Evolutionary conservation across 441 rosid genomes (phyloP).

Genomic region (Biscutella auriculata): DNA sequence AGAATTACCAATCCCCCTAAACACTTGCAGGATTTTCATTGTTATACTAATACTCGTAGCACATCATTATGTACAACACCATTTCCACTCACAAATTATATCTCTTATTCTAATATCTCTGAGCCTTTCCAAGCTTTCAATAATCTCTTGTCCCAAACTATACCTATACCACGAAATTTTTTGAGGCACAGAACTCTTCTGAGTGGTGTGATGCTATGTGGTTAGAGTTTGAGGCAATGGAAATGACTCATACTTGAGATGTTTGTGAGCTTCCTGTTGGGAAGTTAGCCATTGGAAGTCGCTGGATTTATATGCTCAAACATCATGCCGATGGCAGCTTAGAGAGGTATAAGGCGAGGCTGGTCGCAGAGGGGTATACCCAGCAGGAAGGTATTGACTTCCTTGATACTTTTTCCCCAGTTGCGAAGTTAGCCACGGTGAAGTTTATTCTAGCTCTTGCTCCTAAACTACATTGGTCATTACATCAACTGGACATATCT

Average conservation of each 20-base stretch:
- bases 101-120: neutral
- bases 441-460: neutral
- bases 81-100: neutral
- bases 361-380: too few species aligned
- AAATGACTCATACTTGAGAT: neutral
- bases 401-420: neutral
- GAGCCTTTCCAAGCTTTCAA: neutral
- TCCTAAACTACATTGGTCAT: neutral
- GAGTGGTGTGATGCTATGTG: neutral
- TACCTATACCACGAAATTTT: neutral
- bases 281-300: neutral
- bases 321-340: neutral
- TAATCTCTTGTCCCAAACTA: neutral
- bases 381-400: neutral
- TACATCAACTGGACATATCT: neutral
- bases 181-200: neutral
- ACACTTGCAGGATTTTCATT: too few species aligned
- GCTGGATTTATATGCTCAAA: too few species aligned
- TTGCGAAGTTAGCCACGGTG: neutral
- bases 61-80: neutral
- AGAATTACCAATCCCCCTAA: too few species aligned
- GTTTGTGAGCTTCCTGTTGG: neutral
- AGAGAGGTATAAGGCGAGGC: too few species aligned
- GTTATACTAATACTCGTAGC: too few species aligned
- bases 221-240: neutral